A percentile compares a stretch with the other conserved stretches of the same genome.
These are phyloP conservation scores for Penicillium sp. DNA, from an alignment of 2,329 filamentous ascomycete species.

Conservation along the genomic window DNA sequence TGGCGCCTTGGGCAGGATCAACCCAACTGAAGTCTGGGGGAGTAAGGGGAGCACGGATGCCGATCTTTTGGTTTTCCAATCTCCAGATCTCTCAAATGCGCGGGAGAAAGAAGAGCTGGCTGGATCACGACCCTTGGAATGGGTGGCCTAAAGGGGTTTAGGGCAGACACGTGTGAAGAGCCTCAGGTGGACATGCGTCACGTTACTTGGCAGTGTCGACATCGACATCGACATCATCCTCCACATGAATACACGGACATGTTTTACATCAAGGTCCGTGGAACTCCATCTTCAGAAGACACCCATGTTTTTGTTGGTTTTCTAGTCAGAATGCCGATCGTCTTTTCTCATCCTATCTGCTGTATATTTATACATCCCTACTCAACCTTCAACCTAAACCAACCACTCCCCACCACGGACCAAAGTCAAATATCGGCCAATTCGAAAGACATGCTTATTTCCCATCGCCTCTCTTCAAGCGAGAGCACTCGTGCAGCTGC, in stretches of 20 bases:
- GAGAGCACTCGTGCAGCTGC: too few species aligned
- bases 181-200: constrained; percentile 8
- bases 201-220: background rate
- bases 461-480: constrained; percentile 3
- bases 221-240: background rate
- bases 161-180: constrained; percentile 14
- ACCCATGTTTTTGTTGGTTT: too few species aligned
- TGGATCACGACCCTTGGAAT: constrained; percentile 4
- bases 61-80: background rate
- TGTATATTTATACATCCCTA: too few species aligned
- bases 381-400: too few species aligned
- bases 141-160: constrained; percentile 13
- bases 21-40: background rate
- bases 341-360: too few species aligned
- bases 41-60: background rate
- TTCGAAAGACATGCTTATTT: constrained; percentile 5
- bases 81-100: too few species aligned
- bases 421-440: constrained; percentile 9
- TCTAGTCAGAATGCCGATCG: too few species aligned
- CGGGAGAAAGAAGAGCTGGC: too few species aligned
- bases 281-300: too few species aligned
- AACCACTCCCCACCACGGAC: background rate
- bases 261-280: too few species aligned
- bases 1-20: constrained; percentile 15
- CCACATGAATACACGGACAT: too few species aligned